phyloP scores from a whole-genome alignment of 1,284 basidiomycete genomes.

The Hemileccinum hortonii region DNA sequence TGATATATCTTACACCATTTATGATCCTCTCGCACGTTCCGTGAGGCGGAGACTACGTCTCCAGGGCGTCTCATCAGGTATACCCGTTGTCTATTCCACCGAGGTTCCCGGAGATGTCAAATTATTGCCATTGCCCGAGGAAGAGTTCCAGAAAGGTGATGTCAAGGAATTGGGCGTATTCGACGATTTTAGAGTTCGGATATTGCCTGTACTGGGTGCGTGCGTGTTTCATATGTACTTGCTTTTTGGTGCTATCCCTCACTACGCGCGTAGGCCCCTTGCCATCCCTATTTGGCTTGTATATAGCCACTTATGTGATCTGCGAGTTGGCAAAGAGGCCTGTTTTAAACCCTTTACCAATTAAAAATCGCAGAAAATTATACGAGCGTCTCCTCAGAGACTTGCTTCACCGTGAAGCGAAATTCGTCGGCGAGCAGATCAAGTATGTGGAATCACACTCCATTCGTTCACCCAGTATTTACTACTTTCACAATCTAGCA shows the following conservation, averaged over 20 bases:
- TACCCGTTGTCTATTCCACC: constrained; percentile 95
- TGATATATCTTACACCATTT: constrained; percentile 90
- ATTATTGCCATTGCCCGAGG: constrained; percentile 87
- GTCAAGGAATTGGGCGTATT: constrained; percentile 91
- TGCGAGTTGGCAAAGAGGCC: constrained; percentile 83
- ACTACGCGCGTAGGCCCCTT: constrained; percentile 57
- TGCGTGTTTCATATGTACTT: not conserved
- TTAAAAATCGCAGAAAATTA: constrained; percentile 81
- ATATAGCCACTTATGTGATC: constrained; percentile 84
- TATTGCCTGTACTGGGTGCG: constrained; percentile 80
- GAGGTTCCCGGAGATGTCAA: constrained; percentile 89
- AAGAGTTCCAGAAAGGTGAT: constrained; percentile 88
- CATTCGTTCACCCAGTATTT: not conserved
- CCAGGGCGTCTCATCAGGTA: constrained; percentile 69
- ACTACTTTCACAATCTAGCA: constrained; percentile 42
- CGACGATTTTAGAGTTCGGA: constrained; percentile 91
- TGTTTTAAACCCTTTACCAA: constrained; percentile 76
- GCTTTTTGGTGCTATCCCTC: not conserved
- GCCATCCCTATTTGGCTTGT: constrained; percentile 85
- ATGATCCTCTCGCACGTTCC: constrained; percentile 92
- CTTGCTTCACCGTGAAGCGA: constrained; percentile 70
- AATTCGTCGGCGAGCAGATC: constrained; percentile 53
- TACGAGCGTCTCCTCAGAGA: constrained; percentile 82
- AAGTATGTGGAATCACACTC: constrained; percentile 40
- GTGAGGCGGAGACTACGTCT: constrained; percentile 81